Evolutionary conservation across 2,329 filamentous ascomycete species (phyloP), one percentile per base, ranked within the genome.

Genomic region (Microcyclosporella mali): DNA sequence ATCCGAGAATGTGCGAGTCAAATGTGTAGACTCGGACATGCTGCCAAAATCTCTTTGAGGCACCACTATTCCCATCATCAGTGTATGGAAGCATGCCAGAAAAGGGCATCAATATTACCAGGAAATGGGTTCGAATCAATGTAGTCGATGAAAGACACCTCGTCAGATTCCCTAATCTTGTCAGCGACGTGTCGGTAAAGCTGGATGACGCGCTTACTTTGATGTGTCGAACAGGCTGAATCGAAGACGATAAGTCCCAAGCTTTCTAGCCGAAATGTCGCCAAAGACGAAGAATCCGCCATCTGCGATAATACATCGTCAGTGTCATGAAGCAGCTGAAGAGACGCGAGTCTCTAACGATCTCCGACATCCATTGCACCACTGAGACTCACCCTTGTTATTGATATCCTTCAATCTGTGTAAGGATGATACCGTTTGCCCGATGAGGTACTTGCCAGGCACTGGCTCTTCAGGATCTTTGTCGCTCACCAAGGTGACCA

Each of bases 211-310:
- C 17, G 62, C 72, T 55, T 63, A 78, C 72, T 76, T 78, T 55
- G 69, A 72, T 67, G 86, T 78, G 62, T 89, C 84, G 63, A 84
- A 89, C 11, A 94, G 72, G 37, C 78, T 83, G 61, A 95, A 94
- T 42, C 81, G 77, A 30, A 95, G 73, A 28, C 82, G 74, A 60
- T 81, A 90, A 15, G 71, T 73, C 21, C 88, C 88, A 56, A 85
- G 78, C 17, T 80, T 71, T 59, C 84, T 84, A 47, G 90, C 80
- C 0, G 86, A 92, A 16, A 95, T 71, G 63, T 95, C 88, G 4
- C 85, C 85, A 64, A 94, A 94, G n/a, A 94, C 82, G 58, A 94
- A 94, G 67, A 88, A 94, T 1, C 82, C 87, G 9, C 84, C 84
- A 64, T 92, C 86, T 69, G 46, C n/a, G 47, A 38, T n/a, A 49